These are phyloP conservation scores for Mucor plumbeus DNA, from an alignment of 371 early-diverging fungal genomes.

Conservation along the genomic window DNA sequence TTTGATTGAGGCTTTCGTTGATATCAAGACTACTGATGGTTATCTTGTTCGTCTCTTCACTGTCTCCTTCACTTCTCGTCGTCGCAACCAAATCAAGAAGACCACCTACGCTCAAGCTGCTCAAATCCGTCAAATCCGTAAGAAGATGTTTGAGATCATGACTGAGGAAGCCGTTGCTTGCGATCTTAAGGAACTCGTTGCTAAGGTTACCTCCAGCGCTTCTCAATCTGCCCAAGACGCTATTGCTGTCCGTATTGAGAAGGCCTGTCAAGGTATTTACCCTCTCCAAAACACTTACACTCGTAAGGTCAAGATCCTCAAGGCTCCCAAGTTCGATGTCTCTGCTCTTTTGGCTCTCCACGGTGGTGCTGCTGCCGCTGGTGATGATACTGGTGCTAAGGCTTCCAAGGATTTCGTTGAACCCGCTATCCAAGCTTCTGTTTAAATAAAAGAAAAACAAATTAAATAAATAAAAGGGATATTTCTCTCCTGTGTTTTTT, in stretches of 20 bases:
- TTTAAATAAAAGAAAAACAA: conserved; percentile 52
- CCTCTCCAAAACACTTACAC: conserved; percentile 98
- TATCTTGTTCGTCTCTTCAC: conserved; percentile 98
- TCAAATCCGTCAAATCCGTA: conserved; percentile 98
- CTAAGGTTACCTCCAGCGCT: conserved; percentile 85
- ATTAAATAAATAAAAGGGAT: conserved; percentile 9
- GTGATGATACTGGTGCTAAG: conserved; percentile 75
- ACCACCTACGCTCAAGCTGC: conserved; percentile 98
- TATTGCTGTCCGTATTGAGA: conserved; percentile 97
- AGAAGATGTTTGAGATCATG: conserved; percentile 99
- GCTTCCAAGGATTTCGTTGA: conserved; percentile 82
- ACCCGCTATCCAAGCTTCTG: conserved; percentile 76
- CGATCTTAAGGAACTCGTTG: conserved; percentile 96
- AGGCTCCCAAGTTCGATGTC: conserved; percentile 95
- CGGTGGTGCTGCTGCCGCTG: conserved; percentile 78
- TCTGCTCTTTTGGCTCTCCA: conserved; percentile 97
- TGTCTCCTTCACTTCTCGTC: conserved; percentile 98
- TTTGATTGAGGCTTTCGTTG: conserved; percentile 97
- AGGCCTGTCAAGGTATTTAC: conserved; percentile 97
- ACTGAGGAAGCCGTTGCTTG: conserved; percentile 85
- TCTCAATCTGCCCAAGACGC: conserved; percentile 63
- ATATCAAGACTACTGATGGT: conserved; percentile 99
- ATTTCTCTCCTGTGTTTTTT: not conserved
- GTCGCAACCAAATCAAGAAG: conserved; percentile 95
- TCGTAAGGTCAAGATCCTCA: conserved; percentile 99